These are phyloP conservation scores for Phytophthora tentaculata DNA, from an alignment of 352 stramenopile genomes.

Conservation along the genomic window DNA sequence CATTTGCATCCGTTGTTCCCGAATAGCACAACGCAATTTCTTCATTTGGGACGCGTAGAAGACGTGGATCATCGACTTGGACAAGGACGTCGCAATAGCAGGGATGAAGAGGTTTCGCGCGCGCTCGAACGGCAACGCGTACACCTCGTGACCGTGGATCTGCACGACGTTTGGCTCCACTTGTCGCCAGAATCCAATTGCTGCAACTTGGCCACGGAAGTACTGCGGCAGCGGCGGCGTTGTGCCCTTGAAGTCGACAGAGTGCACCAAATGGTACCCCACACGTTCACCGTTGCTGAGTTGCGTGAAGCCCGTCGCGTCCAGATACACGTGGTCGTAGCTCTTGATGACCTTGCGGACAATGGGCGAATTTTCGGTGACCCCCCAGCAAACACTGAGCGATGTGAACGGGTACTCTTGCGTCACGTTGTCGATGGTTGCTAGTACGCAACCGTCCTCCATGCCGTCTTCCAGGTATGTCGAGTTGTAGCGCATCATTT, in stretches of 20 bases:
- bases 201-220: constrained; percentile 30
- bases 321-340: constrained; percentile 45
- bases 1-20: constrained; percentile 30
- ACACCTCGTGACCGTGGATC: constrained; percentile 32
- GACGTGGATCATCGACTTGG: constrained; percentile 34
- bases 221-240: constrained; percentile 22
- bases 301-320: constrained; percentile 36
- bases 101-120: constrained; percentile 29
- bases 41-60: constrained; percentile 37
- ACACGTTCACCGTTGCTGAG: constrained; percentile 33
- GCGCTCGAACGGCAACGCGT: constrained; percentile 26
- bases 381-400: constrained; percentile 31
- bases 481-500: constrained; percentile 40
- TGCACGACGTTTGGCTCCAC: constrained; percentile 26
- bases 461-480: constrained; percentile 37
- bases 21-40: constrained; percentile 27
- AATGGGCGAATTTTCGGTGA: constrained; percentile 37
- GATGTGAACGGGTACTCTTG: constrained; percentile 22
- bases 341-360: constrained; percentile 37
- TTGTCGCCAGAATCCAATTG: constrained; percentile 35
- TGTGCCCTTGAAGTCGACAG: constrained; percentile 26
- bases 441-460: constrained; percentile 33
- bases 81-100: constrained; percentile 27
- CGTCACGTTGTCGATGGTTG: constrained; percentile 34
- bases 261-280: constrained; percentile 41